Evolutionary conservation across 495 filamentous ascomycete species (phyloP).

Genomic region (Podospora australis): DNA sequence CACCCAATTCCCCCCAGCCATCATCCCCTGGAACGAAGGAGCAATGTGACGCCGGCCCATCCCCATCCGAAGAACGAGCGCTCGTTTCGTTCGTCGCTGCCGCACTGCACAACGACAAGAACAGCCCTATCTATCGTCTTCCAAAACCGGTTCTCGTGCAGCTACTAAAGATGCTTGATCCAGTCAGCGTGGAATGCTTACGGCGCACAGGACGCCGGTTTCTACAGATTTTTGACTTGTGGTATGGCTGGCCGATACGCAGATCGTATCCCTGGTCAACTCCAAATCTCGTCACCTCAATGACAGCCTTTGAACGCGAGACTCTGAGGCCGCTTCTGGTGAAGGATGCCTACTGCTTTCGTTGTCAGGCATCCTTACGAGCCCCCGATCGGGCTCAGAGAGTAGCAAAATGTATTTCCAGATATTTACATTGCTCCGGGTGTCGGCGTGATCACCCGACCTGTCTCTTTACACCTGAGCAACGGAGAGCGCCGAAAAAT

Average conservation of each 20-base stretch:
- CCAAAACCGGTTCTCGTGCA: not conserved
- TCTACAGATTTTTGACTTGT: not conserved
- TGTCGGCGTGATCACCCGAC: not conserved
- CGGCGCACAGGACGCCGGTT: not conserved
- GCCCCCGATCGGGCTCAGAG: not conserved
- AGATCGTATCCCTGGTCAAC: not conserved
- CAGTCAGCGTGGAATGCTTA: not conserved
- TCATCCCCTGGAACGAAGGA: not conserved
- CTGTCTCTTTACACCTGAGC: not conserved
- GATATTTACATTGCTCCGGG: not conserved
- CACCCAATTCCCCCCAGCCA: not conserved
- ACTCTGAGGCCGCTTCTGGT: not conserved
- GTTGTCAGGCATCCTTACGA: not conserved
- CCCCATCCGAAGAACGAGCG: not conserved
- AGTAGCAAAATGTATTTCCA: not conserved
- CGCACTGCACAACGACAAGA: not conserved
- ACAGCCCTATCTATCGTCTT: not conserved
- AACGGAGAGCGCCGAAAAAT: not conserved
- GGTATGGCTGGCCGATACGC: not conserved
- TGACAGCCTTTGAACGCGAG: not conserved
- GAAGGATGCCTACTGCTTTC: not conserved
- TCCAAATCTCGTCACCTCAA: not conserved
- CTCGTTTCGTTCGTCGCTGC: not conserved
- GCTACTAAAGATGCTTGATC: not conserved
- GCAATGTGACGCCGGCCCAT: no score